Base-by-base conservation (phyloP, 768 basidiomycete species). In the Suillus brevipes region DNA sequence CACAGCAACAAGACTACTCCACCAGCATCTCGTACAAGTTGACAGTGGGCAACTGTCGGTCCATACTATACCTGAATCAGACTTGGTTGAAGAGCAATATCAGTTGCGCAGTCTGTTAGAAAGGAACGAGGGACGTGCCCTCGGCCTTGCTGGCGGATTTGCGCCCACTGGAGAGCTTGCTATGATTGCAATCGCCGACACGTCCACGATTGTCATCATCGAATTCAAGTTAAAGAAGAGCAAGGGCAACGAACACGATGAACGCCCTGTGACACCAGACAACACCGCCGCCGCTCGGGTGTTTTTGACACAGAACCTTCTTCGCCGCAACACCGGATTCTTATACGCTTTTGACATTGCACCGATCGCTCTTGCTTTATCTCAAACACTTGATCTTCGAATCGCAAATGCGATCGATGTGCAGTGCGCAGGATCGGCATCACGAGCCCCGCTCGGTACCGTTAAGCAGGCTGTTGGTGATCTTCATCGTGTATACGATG, bases 241-340 rank as follows among this genome's bases (percentile, higher is more conserved):
- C 67, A 78, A 75, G 72, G 72, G 72, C 76, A 77, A 78, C 74
- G 73, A 64, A 70, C 75, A 71, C 73, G 77, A 36, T 73, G 68
- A 53, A 7, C 64, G 71, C 4, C 65, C 76, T 2, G n/a, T 67
- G 4, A 8, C 69, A 8, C 66, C 72, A 37, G 23, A 40, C 16
- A 37, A 42, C 25, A 64, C 69, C 25, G 28, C 53, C 25, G 28
- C 53, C 9, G 75, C 75, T 1, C 68, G 69, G 20, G 71, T 70
- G 65, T 77, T 75, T 57, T 65, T 77, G 36, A 58, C 69, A 28
- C 74, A 77, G 63, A 64, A 73, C 60, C 71, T 77, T 67, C 66
- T 77, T n/a, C 63, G 68, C 52, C 75, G 75, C 25, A 40, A 70
- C 23, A 62, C 63, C 56, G 75, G 75, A 20, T 73, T 68, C 63